These are phyloP conservation scores for Pichia nakasei DNA, from an alignment of 805 yeast species.

Conservation along the genomic window DNA sequence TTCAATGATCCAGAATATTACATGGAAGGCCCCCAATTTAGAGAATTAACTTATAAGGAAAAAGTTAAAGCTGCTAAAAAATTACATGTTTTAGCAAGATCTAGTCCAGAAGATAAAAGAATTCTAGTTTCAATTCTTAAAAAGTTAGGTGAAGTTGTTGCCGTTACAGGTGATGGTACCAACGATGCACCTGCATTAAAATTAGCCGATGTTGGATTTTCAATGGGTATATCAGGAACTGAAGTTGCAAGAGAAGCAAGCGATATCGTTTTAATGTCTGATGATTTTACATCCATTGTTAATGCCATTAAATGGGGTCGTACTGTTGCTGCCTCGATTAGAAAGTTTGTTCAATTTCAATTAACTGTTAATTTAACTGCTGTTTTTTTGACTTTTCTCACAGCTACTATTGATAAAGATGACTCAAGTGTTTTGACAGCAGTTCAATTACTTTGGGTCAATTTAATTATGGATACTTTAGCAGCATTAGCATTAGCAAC, in stretches of 20 bases:
- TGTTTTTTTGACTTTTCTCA: conserved; percentile 85
- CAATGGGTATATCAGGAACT: conserved; percentile 98
- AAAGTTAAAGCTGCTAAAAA: conserved; percentile 58
- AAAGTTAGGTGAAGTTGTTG: conserved; percentile 84
- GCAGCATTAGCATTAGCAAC: conserved; percentile 98
- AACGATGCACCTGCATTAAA: conserved; percentile 98
- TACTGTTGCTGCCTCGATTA: conserved; percentile 88
- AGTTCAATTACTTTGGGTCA: conserved; percentile 95
- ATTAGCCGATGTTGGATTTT: conserved; percentile 94
- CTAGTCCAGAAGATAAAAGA: conserved; percentile 93
- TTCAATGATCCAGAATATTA: conserved; percentile 46
- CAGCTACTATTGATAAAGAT: conserved; percentile 77
- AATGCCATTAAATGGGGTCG: conserved; percentile 98
- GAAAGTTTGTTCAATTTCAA: conserved; percentile 94
- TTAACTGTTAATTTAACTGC: conserved; percentile 95
- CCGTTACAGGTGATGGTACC: conserved; percentile 99
- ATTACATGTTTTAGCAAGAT: conserved; percentile 81
- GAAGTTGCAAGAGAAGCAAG: conserved; percentile 99
- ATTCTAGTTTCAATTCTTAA: conserved; percentile 75
- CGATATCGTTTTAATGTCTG: conserved; percentile 95
- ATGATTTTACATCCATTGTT: conserved; percentile 89
- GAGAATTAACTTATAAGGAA: conserved; percentile 53
- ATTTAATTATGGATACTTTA: conserved; percentile 94
- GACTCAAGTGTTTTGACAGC: conserved; percentile 90
- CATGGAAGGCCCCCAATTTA: conserved; percentile 91